Conservation (phyloP, 129 eudicot genomes). For the Gnaphalium uliginosum region DNA sequence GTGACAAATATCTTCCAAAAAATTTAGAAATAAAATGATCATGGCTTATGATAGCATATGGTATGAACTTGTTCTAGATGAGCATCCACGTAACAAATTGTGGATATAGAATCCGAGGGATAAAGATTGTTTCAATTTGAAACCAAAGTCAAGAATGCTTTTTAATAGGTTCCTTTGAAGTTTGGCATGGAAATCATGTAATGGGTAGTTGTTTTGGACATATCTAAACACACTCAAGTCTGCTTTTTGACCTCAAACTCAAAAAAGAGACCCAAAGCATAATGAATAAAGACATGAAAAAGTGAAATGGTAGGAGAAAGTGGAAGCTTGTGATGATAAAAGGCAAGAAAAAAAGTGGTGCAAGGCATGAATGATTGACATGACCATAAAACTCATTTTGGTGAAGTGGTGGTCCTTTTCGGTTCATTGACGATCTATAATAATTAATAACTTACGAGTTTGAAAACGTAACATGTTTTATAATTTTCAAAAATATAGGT, state of each 20-base stretch:
- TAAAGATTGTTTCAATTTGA: slow-evolving; percentile 22
- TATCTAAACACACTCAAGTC: slow-evolving; percentile 38
- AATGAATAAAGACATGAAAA: slow-evolving; percentile 42
- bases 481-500: not conserved
- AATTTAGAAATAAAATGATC: not conserved
- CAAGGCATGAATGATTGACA: slow-evolving; percentile 22
- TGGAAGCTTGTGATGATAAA: slow-evolving; percentile 51
- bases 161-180: slow-evolving; percentile 41
- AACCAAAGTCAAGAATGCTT: slow-evolving; percentile 36
- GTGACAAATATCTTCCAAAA: slow-evolving; percentile 8
- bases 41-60: slow-evolving; percentile 4
- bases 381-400: slow-evolving; percentile 31
- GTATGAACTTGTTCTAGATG: slow-evolving; percentile 14
- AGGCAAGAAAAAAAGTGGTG: slow-evolving; percentile 31
- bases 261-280: slow-evolving; percentile 43
- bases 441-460: not conserved
- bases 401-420: slow-evolving; percentile 33
- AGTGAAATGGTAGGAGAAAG: slow-evolving; percentile 40
- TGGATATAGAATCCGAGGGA: slow-evolving; percentile 26
- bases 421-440: not conserved
- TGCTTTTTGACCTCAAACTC: slow-evolving; percentile 45
- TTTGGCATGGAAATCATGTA: slow-evolving; percentile 36
- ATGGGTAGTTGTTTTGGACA: slow-evolving; percentile 36
- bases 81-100: not conserved
- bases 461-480: slow-evolving; percentile 7